Evolutionary conservation across 768 basidiomycete species (phyloP).

Genomic region (Terana coerulea): DNA sequence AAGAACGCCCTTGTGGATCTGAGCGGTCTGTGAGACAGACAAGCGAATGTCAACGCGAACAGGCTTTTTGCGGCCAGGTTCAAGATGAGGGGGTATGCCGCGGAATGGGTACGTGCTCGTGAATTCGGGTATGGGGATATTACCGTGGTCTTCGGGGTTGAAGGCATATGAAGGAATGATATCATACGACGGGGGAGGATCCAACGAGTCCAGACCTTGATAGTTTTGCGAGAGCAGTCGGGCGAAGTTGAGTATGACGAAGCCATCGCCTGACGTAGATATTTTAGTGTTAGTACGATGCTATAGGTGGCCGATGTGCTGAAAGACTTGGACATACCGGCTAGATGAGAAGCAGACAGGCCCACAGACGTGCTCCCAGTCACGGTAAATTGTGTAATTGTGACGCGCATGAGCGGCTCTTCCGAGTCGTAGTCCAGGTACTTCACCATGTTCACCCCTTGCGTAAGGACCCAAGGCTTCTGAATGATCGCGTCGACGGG

Average conservation of each 20-base stretch:
- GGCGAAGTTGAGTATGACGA: constrained; percentile 1
- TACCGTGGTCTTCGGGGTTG: background rate
- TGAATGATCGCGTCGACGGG: constrained; percentile 11
- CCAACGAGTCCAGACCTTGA: constrained; percentile 13
- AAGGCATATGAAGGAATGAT: background rate
- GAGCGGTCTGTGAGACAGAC: constrained; percentile 2
- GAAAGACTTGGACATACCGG: constrained; percentile 2
- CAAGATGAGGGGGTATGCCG: constrained; percentile 1
- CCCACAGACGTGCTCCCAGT: constrained; percentile 14
- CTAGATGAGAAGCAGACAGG: constrained; percentile 4
- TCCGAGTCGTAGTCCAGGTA: constrained; percentile 6
- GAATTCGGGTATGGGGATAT: constrained; percentile 1
- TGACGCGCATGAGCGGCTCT: constrained; percentile 12
- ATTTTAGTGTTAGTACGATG: too few species aligned
- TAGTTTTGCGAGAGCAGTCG: constrained; percentile 16
- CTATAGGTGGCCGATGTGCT: too few species aligned
- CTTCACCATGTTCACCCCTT: background rate
- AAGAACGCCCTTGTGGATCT: constrained; percentile 5
- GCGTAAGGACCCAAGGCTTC: constrained; percentile 8
- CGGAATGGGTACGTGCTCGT: background rate
- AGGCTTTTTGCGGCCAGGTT: constrained; percentile 2
- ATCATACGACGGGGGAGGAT: constrained; percentile 12
- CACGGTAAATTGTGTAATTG: constrained; percentile 10
- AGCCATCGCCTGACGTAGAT: constrained; percentile 12
- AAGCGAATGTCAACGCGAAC: constrained; percentile 12